These are phyloP conservation scores for Penicillium sp. DNA, from an alignment of 2,329 filamentous ascomycete species.

Conservation along the genomic window DNA sequence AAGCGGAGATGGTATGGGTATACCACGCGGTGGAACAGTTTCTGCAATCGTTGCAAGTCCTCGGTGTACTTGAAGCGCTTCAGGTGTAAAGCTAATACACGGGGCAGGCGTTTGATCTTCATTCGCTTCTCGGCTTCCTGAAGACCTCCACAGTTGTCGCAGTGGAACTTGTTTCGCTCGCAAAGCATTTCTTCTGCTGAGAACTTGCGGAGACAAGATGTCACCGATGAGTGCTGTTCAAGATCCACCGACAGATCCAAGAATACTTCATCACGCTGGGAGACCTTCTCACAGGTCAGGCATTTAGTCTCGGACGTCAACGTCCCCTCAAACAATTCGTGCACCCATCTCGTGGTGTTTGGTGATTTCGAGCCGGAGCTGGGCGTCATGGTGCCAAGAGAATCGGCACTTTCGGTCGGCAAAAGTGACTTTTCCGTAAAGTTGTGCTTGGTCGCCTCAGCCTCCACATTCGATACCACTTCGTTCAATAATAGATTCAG, in stretches of 20 bases:
- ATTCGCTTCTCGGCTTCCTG: slow-evolving; percentile 98
- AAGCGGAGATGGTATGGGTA: slow-evolving; percentile 95
- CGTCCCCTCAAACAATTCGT: slow-evolving; percentile 92
- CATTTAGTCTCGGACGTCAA: slow-evolving; percentile 95
- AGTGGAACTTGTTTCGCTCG: slow-evolving; percentile 98
- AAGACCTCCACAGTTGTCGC: slow-evolving; percentile 90
- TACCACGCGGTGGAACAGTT: slow-evolving; percentile 92
- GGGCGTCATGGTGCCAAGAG: slow-evolving; percentile 51
- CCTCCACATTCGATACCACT: slow-evolving; percentile 88
- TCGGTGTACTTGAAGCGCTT: slow-evolving; percentile 99
- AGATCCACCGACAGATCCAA: slow-evolving; percentile 93
- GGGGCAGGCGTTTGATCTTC: slow-evolving; percentile 95
- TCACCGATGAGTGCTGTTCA: slow-evolving; percentile 92
- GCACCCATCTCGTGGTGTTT: slow-evolving; percentile 80
- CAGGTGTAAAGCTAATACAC: slow-evolving; percentile 83
- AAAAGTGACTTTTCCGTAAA: slow-evolving; percentile 45
- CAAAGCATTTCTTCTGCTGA: slow-evolving; percentile 98
- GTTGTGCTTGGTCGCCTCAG: slow-evolving; percentile 55
- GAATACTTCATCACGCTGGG: slow-evolving; percentile 92
- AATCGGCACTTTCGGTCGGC: slow-evolving; percentile 44
- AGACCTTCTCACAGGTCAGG: slow-evolving; percentile 91
- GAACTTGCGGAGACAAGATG: slow-evolving; percentile 89
- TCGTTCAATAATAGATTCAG: slow-evolving; percentile 92
- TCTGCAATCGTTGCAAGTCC: slow-evolving; percentile 86
- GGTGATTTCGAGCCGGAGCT: slow-evolving; percentile 50